Percentiles rank a stretch among this genome's conserved stretches.
These are phyloP conservation scores for Hysterangium stoloniferum DNA, from an alignment of 768 basidiomycete species.

Conservation along the genomic window DNA sequence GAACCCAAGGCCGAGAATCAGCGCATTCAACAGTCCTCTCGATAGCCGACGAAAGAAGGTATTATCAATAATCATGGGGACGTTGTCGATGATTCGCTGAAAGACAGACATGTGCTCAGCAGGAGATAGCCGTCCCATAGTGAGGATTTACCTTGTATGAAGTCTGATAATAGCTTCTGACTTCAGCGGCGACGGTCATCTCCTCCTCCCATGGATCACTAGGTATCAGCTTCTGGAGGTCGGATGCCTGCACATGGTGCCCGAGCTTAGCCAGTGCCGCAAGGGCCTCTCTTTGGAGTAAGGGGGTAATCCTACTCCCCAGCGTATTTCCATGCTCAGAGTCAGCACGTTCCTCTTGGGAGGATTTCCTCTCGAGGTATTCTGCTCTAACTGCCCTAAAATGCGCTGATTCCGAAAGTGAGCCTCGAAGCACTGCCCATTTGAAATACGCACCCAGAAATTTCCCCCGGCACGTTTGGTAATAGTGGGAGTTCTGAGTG, in stretches of 20 bases:
- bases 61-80: conserved; percentile 44
- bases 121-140: background rate
- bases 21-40: conserved; percentile 25
- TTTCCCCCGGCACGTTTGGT: conserved; percentile 26
- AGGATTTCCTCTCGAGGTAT: too few relatives aligned
- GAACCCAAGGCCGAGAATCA: conserved; percentile 31
- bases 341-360: too few relatives aligned
- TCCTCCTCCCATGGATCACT: conserved; percentile 37
- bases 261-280: background rate
- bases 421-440: background rate
- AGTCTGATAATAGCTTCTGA: conserved; percentile 49
- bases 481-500: conserved; percentile 38
- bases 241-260: conserved; percentile 3
- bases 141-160: conserved; percentile 39
- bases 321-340: background rate
- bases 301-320: too few relatives aligned
- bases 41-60: conserved; percentile 35
- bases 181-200: conserved; percentile 43
- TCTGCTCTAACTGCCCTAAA: background rate
- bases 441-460: conserved; percentile 19
- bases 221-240: conserved; percentile 27
- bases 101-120: background rate
- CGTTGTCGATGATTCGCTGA: conserved; percentile 48
- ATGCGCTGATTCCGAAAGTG: background rate
- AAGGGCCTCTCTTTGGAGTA: background rate